Conservation (phyloP, 208 protist species). For the Trypanosoma avium region DNA sequence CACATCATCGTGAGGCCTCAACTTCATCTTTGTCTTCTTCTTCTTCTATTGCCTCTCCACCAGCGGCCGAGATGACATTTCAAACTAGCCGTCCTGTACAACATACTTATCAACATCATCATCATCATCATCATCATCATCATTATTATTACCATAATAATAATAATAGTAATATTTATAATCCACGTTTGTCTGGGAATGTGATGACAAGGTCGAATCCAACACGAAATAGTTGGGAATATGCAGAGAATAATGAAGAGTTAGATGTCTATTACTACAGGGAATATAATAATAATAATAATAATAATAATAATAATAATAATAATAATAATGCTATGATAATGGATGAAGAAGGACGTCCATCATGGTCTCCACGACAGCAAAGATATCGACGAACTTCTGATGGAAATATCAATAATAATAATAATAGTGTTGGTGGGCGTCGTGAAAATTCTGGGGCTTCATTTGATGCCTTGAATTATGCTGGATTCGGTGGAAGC, state of each 20-base stretch:
- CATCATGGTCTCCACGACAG: slow-evolving; percentile 20
- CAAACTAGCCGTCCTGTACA: no score
- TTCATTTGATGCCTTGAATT: slow-evolving; percentile 10
- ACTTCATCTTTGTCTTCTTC: no score
- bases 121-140: no score
- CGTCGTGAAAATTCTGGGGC: slow-evolving; percentile 12
- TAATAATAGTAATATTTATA: no score
- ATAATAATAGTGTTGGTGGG: neutral
- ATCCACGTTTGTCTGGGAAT: no score
- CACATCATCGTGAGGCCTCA: no score
- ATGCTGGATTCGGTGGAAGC: slow-evolving; percentile 5
- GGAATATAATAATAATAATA: neutral
- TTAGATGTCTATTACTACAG: no score
- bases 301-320: neutral
- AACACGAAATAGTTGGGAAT: neutral
- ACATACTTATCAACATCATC: no score
- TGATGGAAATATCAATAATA: slow-evolving; percentile 1
- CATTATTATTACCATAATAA: no score
- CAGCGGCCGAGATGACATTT: slow-evolving; percentile 3
- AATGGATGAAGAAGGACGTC: neutral
- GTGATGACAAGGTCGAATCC: no score
- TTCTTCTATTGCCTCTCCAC: neutral
- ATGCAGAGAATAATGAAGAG: neutral
- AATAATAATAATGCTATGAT: neutral
- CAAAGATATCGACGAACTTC: slow-evolving; percentile 10